Base-by-base conservation (phyloP, 345 rosid genomes). In the Eucalyptus marginata region DNA sequence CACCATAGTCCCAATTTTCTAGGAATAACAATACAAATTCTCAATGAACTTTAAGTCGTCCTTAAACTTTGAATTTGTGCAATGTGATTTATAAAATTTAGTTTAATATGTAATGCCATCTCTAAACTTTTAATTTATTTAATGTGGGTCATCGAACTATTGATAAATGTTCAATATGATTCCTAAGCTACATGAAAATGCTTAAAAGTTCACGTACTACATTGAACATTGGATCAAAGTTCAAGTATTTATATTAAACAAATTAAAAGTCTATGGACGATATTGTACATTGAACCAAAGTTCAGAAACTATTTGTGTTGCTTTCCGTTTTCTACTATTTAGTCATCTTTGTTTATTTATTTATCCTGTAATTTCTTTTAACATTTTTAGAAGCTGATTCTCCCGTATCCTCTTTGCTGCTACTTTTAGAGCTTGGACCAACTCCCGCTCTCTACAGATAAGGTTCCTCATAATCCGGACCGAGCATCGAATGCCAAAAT, bases 31-130 rank as follows among this genome's bases (percentile, higher is more conserved):
- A 3, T 4, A 29, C 20, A 64, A n/a, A n/a, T 64, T 4, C 2
- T 29, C 36, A 7, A 15, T 15, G 4, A 64, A 64, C 3, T 15
- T 64, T 15, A 4, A 4, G 5, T 7, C 0, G 1, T n/a, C 40
- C 3, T n/a, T 4, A 64, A 64, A 64, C 5, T 64, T n/a, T 64
- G 8, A 29, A 6, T 64, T n/a, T 29, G 1, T n/a, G 1, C 18
- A n/a, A n/a, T 2, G 36, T 64, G 2, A 14, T 64, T 14, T 7
- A 13, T 29, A 7, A n/a, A 64, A 0, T 14, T 64, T 64, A 31
- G 0, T 13, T 7, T 13, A 7, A 64, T 64, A 2, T 7, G 1
- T 0, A 64, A n/a, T 64, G 0, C 7, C 0, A 4, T 64, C 5
- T 8, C 1, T 64, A n/a, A 3, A 13, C 3, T 64, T 64, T 64